Percentiles rank a stretch among this genome's conserved stretches.
Evolutionary conservation across 2,329 filamentous ascomycete species (phyloP).

Genomic region (Pseudonectria foliicola): DNA sequence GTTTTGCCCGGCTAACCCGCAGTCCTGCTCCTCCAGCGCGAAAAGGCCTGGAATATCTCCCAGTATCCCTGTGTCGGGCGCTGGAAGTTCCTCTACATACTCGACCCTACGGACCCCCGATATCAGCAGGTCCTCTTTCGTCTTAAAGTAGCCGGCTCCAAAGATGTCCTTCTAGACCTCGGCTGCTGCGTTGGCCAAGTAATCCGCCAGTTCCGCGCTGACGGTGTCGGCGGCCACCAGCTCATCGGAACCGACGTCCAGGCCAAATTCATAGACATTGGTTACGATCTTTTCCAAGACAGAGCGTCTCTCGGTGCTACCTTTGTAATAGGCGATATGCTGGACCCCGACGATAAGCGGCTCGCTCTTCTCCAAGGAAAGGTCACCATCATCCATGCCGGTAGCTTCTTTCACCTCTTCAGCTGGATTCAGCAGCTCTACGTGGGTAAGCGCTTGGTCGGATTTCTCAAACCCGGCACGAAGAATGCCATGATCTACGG

Average conservation of each 20-base stretch:
- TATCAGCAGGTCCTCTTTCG: slow-evolving; percentile 37
- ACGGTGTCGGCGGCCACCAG: slow-evolving; percentile 41
- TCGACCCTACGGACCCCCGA: slow-evolving; percentile 32
- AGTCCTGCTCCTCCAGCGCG: slow-evolving; percentile 28
- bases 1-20: slow-evolving; percentile 4
- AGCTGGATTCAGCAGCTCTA: slow-evolving; percentile 39
- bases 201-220: slow-evolving; percentile 41
- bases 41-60: slow-evolving; percentile 38
- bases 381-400: slow-evolving; percentile 42
- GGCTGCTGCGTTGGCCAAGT: slow-evolving; percentile 46
- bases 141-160: slow-evolving; percentile 31
- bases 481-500: slow-evolving; percentile 43
- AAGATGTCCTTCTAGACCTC: slow-evolving; percentile 39
- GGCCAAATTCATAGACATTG: slow-evolving; percentile 46
- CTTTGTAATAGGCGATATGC: slow-evolving; percentile 46
- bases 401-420: slow-evolving; percentile 45
- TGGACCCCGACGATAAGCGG: slow-evolving; percentile 32
- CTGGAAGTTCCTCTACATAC: slow-evolving; percentile 42
- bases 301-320: slow-evolving; percentile 36
- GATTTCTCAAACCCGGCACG: slow-evolving; percentile 38
- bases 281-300: slow-evolving; percentile 59
- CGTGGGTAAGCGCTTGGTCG: slow-evolving; percentile 36
- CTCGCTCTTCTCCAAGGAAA: slow-evolving; percentile 30
- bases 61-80: slow-evolving; percentile 40
- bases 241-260: slow-evolving; percentile 45